phyloP scores from a whole-genome alignment of 176 grass and related monocot genomes.

The Bothriochloa decipiens region DNA sequence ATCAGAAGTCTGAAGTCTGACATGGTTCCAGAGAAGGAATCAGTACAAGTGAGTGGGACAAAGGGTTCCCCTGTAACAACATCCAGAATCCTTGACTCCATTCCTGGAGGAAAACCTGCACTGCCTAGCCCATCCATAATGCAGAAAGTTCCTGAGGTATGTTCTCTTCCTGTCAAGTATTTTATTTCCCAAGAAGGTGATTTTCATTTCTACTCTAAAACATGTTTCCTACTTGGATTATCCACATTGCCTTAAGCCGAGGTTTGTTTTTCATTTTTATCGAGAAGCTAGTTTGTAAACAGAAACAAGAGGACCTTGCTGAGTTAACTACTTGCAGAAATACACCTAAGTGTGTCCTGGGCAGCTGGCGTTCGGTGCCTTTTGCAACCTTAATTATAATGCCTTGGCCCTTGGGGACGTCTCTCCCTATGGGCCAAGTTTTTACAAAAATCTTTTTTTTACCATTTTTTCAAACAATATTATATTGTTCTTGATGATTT shows the following conservation, averaged over 20 bases:
- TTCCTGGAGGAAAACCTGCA: conserved; percentile 49
- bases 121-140: conserved; percentile 55
- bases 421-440: background rate
- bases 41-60: conserved; percentile 40
- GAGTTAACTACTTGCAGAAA: background rate
- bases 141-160: conserved; percentile 64
- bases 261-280: conserved; percentile 23
- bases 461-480: background rate
- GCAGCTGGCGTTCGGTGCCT: background rate
- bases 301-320: background rate
- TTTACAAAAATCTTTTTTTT: background rate
- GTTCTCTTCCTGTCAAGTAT: conserved; percentile 24
- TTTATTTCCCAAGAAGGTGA: conserved; percentile 17
- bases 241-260: conserved; percentile 4
- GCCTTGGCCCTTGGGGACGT: background rate
- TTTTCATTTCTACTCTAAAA: conserved; percentile 30
- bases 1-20: conserved; percentile 45
- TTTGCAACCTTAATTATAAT: background rate
- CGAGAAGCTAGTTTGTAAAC: conserved; percentile 8
- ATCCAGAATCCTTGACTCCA: conserved; percentile 34
- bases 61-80: conserved; percentile 45
- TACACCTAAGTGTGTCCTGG: background rate
- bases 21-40: conserved; percentile 46
- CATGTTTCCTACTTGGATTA: conserved; percentile 40
- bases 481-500: conserved; percentile 28